Evolutionary conservation across 192 early-diverging fungal genomes (phyloP).

Genomic region (Backusella circina): DNA sequence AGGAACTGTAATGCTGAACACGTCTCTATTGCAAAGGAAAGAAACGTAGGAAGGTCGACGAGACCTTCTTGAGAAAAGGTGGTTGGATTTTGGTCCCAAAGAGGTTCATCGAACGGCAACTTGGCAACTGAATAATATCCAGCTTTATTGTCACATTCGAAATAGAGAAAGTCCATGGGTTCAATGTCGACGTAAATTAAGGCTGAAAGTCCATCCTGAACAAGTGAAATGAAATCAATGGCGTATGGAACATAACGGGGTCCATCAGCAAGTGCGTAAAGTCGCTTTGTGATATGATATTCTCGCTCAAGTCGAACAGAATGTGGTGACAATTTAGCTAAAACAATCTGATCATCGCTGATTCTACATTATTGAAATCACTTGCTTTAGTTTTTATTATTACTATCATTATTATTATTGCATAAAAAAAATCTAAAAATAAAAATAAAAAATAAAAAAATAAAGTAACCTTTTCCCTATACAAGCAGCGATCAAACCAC

Average conservation of each 20-base stretch:
- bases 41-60: background rate
- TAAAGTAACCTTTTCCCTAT: slow-evolving; percentile 10
- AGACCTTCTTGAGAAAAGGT: background rate
- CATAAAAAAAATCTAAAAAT: background rate
- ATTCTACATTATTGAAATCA: background rate
- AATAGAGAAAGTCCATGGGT: background rate
- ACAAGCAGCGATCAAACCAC: slow-evolving; percentile 10
- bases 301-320: slow-evolving; percentile 18
- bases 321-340: slow-evolving; percentile 21
- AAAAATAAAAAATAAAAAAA: background rate
- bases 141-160: background rate
- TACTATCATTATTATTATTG: background rate
- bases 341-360: background rate
- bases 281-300: slow-evolving; percentile 13
- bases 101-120: background rate
- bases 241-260: background rate
- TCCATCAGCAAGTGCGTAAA: slow-evolving; percentile 7
- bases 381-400: background rate
- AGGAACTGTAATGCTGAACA: slow-evolving; percentile 14
- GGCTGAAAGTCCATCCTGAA: slow-evolving; percentile 15
- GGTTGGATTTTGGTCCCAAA: background rate
- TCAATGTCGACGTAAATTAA: slow-evolving; percentile 13
- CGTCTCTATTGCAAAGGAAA: slow-evolving; percentile 12
- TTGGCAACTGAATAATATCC: background rate
- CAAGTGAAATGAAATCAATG: slow-evolving; percentile 17